These are phyloP conservation scores for Aspergillus egyptiacus DNA, from an alignment of 495 filamentous ascomycete genomes.

Conservation along the genomic window DNA sequence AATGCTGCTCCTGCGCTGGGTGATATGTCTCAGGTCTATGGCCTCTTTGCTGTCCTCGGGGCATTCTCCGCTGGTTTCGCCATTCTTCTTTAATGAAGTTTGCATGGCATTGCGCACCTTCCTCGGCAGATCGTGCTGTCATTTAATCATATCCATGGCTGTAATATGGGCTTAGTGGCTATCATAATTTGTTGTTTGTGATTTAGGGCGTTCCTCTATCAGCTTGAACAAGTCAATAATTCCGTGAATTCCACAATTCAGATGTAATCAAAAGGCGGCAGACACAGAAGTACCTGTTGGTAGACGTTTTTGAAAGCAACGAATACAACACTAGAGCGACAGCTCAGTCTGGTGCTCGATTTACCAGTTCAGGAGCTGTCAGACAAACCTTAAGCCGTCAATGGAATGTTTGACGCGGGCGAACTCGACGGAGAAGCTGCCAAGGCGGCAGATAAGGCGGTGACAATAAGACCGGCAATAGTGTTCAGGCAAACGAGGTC, in stretches of 20 bases:
- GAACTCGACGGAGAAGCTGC: neutral
- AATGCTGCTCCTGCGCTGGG: constrained; percentile 33
- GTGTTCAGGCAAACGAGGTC: constrained; percentile 5
- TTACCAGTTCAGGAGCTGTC: too few relatives aligned
- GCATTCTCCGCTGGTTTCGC: constrained; percentile 61
- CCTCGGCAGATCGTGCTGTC: neutral
- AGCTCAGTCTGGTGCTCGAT: too few relatives aligned
- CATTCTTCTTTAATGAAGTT: constrained; percentile 46
- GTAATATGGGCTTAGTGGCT: constrained; percentile 4
- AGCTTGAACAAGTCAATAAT: neutral
- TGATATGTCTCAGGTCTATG: constrained; percentile 53
- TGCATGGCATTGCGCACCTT: neutral
- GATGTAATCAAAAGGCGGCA: too few relatives aligned
- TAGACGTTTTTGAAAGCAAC: too few relatives aligned
- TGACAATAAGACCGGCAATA: constrained; percentile 1
- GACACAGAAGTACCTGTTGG: too few relatives aligned
- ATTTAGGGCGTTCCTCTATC: neutral
- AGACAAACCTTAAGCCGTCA: too few relatives aligned
- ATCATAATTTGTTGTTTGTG: constrained; percentile 6
- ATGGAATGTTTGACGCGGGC: too few relatives aligned
- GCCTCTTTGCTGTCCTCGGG: constrained; percentile 48
- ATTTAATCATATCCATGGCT: constrained; percentile 6
- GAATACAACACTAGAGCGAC: too few relatives aligned
- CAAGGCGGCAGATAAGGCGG: constrained; percentile 13
- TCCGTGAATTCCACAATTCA: neutral